Evolutionary conservation across 257 asterid species (phyloP), one percentile per base, ranked within the genome.

Genomic region (Ilex asprella): DNA sequence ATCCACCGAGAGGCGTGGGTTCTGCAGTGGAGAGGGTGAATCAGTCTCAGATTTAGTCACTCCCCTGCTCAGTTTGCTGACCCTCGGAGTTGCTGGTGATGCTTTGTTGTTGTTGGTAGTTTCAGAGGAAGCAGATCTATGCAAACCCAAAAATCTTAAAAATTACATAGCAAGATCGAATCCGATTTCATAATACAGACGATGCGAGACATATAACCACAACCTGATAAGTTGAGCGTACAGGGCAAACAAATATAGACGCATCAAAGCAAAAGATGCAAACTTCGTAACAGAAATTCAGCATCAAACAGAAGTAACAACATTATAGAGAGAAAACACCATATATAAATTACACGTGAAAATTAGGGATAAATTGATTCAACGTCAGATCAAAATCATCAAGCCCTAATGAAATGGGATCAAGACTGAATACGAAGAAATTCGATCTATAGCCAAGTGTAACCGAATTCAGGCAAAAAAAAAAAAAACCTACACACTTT

Each of bases 1-100:
- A 31, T 89, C 94, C 52, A 74, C 61, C 0, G 95, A 87, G 66
- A 65, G 67, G 31, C 93, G 88, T 43, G 87, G 46, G 64, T 59
- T 76, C 58, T 74, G 91, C 76, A 71, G 62, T 10, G 89, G 83
- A 53, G 97, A 77, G 15, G 80, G 71, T 5, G 89, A 84, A 46
- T 46, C 52, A 46, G 52, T 14, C 3, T 46, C 52, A 46, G 52
- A 46, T 14, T 46, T 46, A 2, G 52, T 12, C 52, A 46, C 52
- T 46, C 52, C 52, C 14, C 2, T 46, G 1, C 52, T 12, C 13
- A 46, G 52, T 46, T 11, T 46, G 10, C 52, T 46, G 10, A 10
- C 52, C 13, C n/a, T 46, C 13, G 52, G 52, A 46, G 52, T 46
- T 10, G 52, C 52, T 7, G 52, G 52, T 46, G 52, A 46, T 46